phyloP scores from a whole-genome alignment of 1,284 basidiomycete species.

The Cystobasidiaceae sp. region DNA sequence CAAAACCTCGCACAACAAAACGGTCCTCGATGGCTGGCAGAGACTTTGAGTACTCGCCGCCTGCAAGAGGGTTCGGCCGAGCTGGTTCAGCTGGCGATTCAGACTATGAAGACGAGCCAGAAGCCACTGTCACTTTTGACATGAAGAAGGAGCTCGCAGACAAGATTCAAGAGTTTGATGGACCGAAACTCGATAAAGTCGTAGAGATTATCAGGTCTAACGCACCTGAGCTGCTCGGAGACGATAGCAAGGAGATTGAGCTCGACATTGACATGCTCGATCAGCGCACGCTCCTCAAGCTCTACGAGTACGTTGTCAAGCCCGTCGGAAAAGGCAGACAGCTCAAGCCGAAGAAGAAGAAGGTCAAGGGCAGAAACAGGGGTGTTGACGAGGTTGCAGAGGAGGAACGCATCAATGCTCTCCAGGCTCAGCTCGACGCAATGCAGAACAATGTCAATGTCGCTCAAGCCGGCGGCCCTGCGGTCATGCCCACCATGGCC shows the following conservation, averaged over 20 bases:
- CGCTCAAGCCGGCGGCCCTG: constrained; percentile 15
- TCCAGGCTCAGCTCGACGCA: constrained; percentile 72
- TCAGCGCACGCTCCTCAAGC: constrained; percentile 70
- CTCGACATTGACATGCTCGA: constrained; percentile 89
- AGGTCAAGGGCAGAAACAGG: constrained; percentile 50
- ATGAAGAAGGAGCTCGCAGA: constrained; percentile 96
- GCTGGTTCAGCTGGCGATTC: constrained; percentile 20
- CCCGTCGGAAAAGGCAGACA: constrained; percentile 51
- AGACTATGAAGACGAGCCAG: constrained; percentile 18
- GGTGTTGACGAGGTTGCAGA: constrained; percentile 83
- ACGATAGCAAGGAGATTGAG: constrained; percentile 84
- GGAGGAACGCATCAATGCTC: constrained; percentile 77
- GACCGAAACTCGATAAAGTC: constrained; percentile 48
- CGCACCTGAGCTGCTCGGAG: constrained; percentile 67
- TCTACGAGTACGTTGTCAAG: constrained; percentile 88
- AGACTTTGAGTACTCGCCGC: constrained; percentile 25
- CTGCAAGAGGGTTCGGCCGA: constrained; percentile 8
- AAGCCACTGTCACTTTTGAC: constrained; percentile 67
- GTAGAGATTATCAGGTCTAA: constrained; percentile 77
- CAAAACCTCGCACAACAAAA: constrained; percentile 28
- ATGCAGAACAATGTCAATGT: constrained; percentile 53
- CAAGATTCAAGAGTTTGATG: constrained; percentile 58
- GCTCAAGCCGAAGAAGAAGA: constrained; percentile 39
- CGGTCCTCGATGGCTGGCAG: constrained; percentile 21
- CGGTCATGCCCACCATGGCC: constrained; percentile 12